Evolutionary conservation across 2,329 filamentous ascomycete species (phyloP).

Genomic region (Chrysoporthe austroafricana): DNA sequence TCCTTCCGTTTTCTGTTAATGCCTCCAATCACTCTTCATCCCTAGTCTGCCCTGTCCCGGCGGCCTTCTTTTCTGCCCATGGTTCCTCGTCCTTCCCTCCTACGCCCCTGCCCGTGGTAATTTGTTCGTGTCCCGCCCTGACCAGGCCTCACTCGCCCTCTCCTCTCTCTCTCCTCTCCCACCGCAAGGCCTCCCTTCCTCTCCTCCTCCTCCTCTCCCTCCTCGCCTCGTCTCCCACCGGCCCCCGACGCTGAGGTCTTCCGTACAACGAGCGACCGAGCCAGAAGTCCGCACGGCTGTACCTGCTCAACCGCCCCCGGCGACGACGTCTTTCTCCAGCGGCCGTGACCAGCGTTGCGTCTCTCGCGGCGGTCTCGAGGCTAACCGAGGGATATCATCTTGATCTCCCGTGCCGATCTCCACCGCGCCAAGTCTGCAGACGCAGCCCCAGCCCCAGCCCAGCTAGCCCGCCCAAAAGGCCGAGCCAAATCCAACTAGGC

Average conservation of each 20-base stretch:
- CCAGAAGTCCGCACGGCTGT: slow-evolving; percentile 17
- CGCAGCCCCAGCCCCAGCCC: slow-evolving; percentile 8
- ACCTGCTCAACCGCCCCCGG: slow-evolving; percentile 29
- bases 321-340: slow-evolving; percentile 30
- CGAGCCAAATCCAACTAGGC: slow-evolving; percentile 23
- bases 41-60: slow-evolving; percentile 16
- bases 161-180: slow-evolving; percentile 26
- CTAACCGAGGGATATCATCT: slow-evolving; percentile 21
- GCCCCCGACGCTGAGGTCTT: not conserved
- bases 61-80: slow-evolving; percentile 9
- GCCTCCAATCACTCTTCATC: slow-evolving; percentile 25
- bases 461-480: slow-evolving; percentile 23
- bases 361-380: slow-evolving; percentile 23
- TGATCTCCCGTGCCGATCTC: slow-evolving; percentile 25
- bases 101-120: slow-evolving; percentile 24
- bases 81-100: slow-evolving; percentile 25
- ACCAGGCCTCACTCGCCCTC: slow-evolving; percentile 27
- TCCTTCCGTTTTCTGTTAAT: slow-evolving; percentile 26
- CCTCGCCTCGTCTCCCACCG: not conserved
- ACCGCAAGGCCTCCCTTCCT: slow-evolving; percentile 5
- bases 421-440: slow-evolving; percentile 19
- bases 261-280: slow-evolving; percentile 20
- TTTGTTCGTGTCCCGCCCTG: slow-evolving; percentile 28
- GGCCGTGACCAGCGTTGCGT: not conserved
- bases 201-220: slow-evolving; percentile 18